Conservation (phyloP, 208 protist genomes). For the Trypanosoma boissoni region DNA sequence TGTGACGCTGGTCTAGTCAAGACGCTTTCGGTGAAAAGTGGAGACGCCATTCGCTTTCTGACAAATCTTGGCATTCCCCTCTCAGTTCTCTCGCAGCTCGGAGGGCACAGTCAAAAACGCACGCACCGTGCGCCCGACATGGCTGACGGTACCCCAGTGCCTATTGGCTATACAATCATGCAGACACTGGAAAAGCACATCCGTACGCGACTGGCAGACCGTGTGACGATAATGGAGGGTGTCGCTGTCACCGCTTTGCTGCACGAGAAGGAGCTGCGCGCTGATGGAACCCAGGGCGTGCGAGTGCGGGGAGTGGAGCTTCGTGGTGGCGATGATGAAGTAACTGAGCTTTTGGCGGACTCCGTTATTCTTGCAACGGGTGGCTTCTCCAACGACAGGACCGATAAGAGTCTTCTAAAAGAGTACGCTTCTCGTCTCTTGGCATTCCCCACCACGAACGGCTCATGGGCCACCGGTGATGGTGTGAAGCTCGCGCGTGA, state of each 20-base stretch:
- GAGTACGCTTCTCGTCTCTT: constrained; percentile 76
- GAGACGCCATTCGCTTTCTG: constrained; percentile 80
- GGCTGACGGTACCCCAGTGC: constrained; percentile 70
- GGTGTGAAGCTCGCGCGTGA: constrained; percentile 68
- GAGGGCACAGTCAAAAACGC: constrained; percentile 83
- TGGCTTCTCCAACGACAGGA: constrained; percentile 77
- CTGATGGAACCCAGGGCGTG: constrained; percentile 43
- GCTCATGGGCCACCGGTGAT: constrained; percentile 76
- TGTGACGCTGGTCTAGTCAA: constrained; percentile 80
- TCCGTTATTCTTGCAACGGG: constrained; percentile 89
- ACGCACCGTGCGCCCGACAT: constrained; percentile 82
- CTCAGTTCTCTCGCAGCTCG: constrained; percentile 83
- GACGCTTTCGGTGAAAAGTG: constrained; percentile 73
- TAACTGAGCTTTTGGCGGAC: constrained; percentile 43
- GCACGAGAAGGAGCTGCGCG: constrained; percentile 26
- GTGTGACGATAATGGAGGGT: constrained; percentile 67
- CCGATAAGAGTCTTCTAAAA: constrained; percentile 54
- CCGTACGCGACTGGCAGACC: constrained; percentile 35
- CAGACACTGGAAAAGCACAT: constrained; percentile 78
- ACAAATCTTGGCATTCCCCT: constrained; percentile 79
- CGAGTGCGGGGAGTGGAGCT: constrained; percentile 41
- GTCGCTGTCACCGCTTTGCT: constrained; percentile 44
- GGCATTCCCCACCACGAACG: constrained; percentile 90
- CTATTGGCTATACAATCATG: constrained; percentile 91
- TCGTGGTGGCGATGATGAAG: constrained; percentile 12